Evolutionary conservation across 164 flowering plant genomes (phyloP).

Genomic region (Sedum album): DNA sequence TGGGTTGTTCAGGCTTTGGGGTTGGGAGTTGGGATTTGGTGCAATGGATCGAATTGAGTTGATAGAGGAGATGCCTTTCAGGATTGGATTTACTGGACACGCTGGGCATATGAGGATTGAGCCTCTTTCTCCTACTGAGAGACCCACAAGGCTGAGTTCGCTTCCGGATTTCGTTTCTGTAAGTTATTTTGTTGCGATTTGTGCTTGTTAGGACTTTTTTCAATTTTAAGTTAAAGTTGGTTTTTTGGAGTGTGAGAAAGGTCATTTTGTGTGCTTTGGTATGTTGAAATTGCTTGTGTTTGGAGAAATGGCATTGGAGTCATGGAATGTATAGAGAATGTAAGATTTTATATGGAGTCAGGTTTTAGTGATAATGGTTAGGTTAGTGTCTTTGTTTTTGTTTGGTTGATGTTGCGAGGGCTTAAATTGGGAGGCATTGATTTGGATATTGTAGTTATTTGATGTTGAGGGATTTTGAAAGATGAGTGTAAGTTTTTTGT

Average conservation of each 20-base stretch:
- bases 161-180: constrained; percentile 79
- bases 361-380: not conserved
- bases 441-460: not conserved
- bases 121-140: constrained; percentile 69
- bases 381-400: no score
- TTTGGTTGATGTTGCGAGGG: not conserved
- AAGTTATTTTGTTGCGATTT: constrained; percentile 16
- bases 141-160: constrained; percentile 38
- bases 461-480: not conserved
- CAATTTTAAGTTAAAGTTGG: not conserved
- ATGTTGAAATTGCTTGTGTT: not conserved
- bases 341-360: not conserved
- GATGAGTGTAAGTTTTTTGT: not conserved
- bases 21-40: not conserved
- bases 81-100: constrained; percentile 83
- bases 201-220: not conserved
- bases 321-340: constrained; percentile 6
- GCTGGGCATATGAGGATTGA: constrained; percentile 84
- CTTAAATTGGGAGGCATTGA: not conserved
- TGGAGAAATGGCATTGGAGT: not conserved
- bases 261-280: not conserved
- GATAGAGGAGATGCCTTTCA: constrained; percentile 76
- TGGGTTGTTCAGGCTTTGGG: not conserved
- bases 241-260: not conserved
- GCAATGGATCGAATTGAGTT: constrained; percentile 16